These are phyloP conservation scores for Ustulina deusta DNA, from an alignment of 2,329 filamentous ascomycete genomes.

Conservation along the genomic window DNA sequence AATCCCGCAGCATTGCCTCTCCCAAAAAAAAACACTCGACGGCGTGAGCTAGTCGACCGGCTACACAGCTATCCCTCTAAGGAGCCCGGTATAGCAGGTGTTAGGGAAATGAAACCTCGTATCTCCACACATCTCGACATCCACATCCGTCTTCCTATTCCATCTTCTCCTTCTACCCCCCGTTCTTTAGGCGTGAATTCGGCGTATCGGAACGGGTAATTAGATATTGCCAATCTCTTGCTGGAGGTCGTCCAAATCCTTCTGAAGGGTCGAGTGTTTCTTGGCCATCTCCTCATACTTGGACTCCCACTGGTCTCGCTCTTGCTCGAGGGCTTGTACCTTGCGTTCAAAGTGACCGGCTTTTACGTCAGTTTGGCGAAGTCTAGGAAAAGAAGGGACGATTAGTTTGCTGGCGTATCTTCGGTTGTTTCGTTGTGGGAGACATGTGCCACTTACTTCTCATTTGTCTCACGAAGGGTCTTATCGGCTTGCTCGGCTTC, in stretches of 20 bases:
- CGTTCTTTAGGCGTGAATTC: slow-evolving; percentile 19
- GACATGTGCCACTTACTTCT: slow-evolving; percentile 78
- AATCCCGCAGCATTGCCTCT: slow-evolving; percentile 24
- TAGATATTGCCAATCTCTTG: slow-evolving; percentile 93
- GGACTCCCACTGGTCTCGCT: slow-evolving; percentile 93
- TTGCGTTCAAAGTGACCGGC: slow-evolving; percentile 99
- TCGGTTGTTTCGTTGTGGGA: not conserved
- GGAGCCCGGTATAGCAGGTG: slow-evolving; percentile 42
- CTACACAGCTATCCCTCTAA: slow-evolving; percentile 36
- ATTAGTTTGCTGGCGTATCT: slow-evolving; percentile 24
- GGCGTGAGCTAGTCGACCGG: slow-evolving; percentile 42
- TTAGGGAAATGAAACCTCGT: slow-evolving; percentile 41
- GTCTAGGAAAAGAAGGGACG: slow-evolving; percentile 64
- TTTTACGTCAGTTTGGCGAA: slow-evolving; percentile 99
- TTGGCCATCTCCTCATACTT: slow-evolving; percentile 98
- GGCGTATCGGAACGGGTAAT: slow-evolving; percentile 45
- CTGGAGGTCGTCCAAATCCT: slow-evolving; percentile 77
- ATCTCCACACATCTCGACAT: slow-evolving; percentile 33
- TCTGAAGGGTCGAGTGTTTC: slow-evolving; percentile 93
- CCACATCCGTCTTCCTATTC: slow-evolving; percentile 15
- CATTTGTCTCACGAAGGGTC: slow-evolving; percentile 95
- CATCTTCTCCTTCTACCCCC: slow-evolving; percentile 7
- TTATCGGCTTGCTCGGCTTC: slow-evolving; percentile 97
- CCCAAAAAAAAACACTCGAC: slow-evolving; percentile 27
- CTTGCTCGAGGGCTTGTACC: slow-evolving; percentile 93